phyloP scores from a whole-genome alignment of 371 early-diverging fungal genomes.

The Mucor mucedo region DNA sequence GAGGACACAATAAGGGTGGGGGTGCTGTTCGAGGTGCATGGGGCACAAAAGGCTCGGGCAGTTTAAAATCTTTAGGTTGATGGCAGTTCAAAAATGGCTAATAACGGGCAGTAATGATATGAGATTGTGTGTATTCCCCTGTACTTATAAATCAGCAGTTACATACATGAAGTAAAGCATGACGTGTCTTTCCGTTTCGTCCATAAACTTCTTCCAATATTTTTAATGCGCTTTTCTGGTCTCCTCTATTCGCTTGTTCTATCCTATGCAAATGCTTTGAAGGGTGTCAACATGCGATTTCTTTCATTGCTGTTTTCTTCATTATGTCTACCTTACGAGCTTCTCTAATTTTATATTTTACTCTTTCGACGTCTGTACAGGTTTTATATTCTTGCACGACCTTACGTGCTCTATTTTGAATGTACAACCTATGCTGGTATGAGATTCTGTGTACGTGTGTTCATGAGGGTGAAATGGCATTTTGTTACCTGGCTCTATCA shows the following conservation, averaged over 20 bases:
- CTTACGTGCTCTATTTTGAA: conserved; percentile 33
- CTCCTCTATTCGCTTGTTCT: conserved; percentile 43
- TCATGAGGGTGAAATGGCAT: no score
- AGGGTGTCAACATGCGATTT: background rate
- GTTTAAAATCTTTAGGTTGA: conserved; percentile 15
- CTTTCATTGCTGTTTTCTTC: no score
- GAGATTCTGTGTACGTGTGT: no score
- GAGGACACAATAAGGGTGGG: conserved; percentile 42
- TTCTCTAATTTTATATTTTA: conserved; percentile 43
- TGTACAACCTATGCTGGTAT: conserved; percentile 31
- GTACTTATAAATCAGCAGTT: no score
- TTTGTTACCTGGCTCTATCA: conserved; percentile 45
- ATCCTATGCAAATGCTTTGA: conserved; percentile 36
- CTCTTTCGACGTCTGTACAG: conserved; percentile 33
- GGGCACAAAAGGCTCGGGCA: conserved; percentile 42
- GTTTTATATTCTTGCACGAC: conserved; percentile 37
- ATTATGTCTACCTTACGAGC: conserved; percentile 41
- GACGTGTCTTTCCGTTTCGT: conserved; percentile 43
- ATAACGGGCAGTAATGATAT: background rate
- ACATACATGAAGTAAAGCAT: conserved; percentile 39
- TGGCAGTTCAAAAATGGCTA: conserved; percentile 40
- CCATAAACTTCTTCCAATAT: conserved; percentile 49
- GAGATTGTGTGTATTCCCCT: no score
- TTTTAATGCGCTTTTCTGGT: conserved; percentile 34
- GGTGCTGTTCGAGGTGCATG: conserved; percentile 52